Evolutionary conservation across 805 yeast genomes (phyloP), one percentile per base, ranked within the genome.

Genomic region (Wickerhamiella australiensis): DNA sequence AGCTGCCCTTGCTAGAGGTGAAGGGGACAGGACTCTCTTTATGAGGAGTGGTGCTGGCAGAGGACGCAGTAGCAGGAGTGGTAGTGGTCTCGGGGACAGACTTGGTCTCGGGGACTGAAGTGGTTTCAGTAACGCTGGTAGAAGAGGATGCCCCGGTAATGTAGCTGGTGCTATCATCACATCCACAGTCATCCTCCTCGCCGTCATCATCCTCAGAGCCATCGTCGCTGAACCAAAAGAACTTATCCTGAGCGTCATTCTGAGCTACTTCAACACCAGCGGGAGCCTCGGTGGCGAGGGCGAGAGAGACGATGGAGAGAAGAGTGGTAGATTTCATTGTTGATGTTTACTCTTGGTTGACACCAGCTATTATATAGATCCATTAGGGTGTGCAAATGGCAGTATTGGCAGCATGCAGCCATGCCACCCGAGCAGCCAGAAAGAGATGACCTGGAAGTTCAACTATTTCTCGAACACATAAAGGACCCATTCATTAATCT

Each of bases 311-410:
- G 13, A 45, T 13, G 15, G 47, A 37, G 20, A 37, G 13, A 22
- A 45, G 23, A 15, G 47, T 35, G 15, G 37, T 4, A 23, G 29
- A 31, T 18, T 45, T 45, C 47, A 45, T 45, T 45, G 27, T 45
- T 45, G 5, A 17, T 18, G 29, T 3, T 23, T 15, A 5, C 17
- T 12, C 3, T 13, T 27, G 5, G 44, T 8, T 7, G 6, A 12
- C 15, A 12, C 13, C n/a, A 6, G 35, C n/a, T 21, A 18, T 22
- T 42, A 42, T 42, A 33, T 33, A 33, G 38, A 33, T 33, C 20
- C 3, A 8, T 18, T 33, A 17, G 6, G n/a, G 38, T 15, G 4
- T 33, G 38, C 20, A 33, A 11, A 11, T 33, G 18, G 38, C 20
- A 33, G 38, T 17, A 33, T 20, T 33, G 38, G 15, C 38, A 9